Evolutionary conservation across 768 basidiomycete genomes (phyloP).

Genomic region (Paxillus ammoniavirescens): DNA sequence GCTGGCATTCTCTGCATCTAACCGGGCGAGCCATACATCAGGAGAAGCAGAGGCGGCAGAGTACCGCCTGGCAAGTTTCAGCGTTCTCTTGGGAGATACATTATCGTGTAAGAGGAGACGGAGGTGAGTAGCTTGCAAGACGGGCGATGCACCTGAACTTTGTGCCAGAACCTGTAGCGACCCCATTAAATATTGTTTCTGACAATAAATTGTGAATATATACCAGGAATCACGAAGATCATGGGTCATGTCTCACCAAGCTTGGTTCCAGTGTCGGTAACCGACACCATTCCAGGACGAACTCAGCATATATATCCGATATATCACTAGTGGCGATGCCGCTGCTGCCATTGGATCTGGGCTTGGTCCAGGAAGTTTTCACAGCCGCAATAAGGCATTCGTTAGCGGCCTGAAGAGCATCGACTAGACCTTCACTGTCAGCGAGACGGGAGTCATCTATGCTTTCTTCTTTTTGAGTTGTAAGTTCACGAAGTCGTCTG

Average conservation of each 20-base stretch:
- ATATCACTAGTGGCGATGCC: slow-evolving; percentile 28
- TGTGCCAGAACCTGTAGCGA: slow-evolving; percentile 40
- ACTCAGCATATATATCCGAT: slow-evolving; percentile 38
- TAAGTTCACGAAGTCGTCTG: slow-evolving; percentile 27
- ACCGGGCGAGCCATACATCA: slow-evolving; percentile 51
- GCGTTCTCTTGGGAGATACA: slow-evolving; percentile 32
- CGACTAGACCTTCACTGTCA: slow-evolving; percentile 24
- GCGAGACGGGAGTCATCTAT: slow-evolving; percentile 5
- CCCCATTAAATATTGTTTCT: slow-evolving; percentile 57
- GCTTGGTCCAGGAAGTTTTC: slow-evolving; percentile 23
- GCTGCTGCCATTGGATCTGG: slow-evolving; percentile 10
- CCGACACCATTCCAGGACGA: slow-evolving; percentile 49
- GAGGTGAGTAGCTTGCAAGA: slow-evolving; percentile 37
- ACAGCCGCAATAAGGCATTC: slow-evolving; percentile 29
- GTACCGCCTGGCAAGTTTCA: slow-evolving; percentile 46
- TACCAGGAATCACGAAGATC: neutral
- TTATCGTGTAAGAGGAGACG: slow-evolving; percentile 30
- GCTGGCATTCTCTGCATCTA: slow-evolving; percentile 42
- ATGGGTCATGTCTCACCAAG: slow-evolving; percentile 26
- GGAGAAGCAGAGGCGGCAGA: slow-evolving; percentile 38
- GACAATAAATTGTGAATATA: slow-evolving; percentile 3
- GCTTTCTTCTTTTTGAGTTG: slow-evolving; percentile 24
- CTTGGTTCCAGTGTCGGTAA: slow-evolving; percentile 27
- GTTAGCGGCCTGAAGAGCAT: slow-evolving; percentile 31
- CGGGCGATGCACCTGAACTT: slow-evolving; percentile 16